Conservation (phyloP, 331 rosid genomes). For the Malus hybrid region DNA sequence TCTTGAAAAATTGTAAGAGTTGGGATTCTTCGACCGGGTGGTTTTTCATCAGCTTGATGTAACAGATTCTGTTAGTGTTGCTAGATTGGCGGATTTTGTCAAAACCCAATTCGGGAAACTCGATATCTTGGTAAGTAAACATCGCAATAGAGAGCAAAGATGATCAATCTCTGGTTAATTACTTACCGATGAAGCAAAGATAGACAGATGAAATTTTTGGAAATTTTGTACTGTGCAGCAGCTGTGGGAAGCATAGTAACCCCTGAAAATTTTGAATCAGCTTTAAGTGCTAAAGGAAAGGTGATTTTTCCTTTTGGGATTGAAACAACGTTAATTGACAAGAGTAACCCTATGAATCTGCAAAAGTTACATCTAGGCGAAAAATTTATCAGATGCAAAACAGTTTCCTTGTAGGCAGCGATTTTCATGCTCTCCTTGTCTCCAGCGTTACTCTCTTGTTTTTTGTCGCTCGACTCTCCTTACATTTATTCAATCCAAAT, state of each 20-base stretch:
- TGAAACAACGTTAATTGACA: background rate
- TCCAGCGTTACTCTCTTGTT: background rate
- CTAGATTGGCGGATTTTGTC: too few species aligned
- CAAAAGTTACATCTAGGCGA: background rate
- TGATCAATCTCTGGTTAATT: too few species aligned
- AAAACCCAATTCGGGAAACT: too few species aligned
- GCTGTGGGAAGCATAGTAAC: conserved; percentile 27
- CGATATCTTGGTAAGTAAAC: too few species aligned
- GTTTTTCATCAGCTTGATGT: too few species aligned
- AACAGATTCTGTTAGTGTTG: too few species aligned
- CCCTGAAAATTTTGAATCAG: background rate
- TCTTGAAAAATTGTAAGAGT: background rate
- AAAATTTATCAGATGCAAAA: background rate
- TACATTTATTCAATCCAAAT: background rate
- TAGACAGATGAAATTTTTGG: background rate
- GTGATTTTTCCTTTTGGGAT: conserved; percentile 10
- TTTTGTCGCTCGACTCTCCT: background rate
- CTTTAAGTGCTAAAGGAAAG: background rate
- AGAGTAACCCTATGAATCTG: background rate
- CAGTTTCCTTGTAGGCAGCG: background rate
- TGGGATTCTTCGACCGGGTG: too few species aligned
- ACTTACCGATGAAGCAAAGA: background rate
- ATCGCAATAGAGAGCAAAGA: too few species aligned
- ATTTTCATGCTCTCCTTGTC: background rate
- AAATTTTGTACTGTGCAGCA: conserved; percentile 27